Base-by-base conservation (phyloP, 108 stramenopile genomes). In the Bacterosira constricta region DNA sequence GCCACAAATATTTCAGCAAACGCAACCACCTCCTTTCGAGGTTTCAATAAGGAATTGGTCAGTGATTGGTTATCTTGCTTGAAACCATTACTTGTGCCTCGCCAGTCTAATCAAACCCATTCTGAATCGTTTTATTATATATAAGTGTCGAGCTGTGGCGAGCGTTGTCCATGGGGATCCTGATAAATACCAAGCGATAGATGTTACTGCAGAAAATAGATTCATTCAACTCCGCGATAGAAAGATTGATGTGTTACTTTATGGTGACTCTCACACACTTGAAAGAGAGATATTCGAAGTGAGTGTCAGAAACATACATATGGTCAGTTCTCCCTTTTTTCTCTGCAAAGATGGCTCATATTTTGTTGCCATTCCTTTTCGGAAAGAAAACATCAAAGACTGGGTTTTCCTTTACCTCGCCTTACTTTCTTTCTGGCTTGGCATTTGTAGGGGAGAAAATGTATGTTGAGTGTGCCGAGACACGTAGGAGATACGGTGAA, bases 101-200 rank as follows among this genome's bases (percentile, higher is more conserved):
- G n/a, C n/a, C n/a, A n/a, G n/a, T n/a, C n/a, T n/a, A n/a, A n/a
- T n/a, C n/a, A n/a, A n/a, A n/a, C n/a, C n/a, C n/a, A n/a, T n/a
- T n/a, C n/a, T n/a, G n/a, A n/a, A n/a, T n/a, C n/a, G n/a, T n/a
- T n/a, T n/a, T n/a, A n/a, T n/a, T n/a, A n/a, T n/a, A n/a, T n/a
- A n/a, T n/a, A n/a, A 60, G 32, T 65, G 63, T 23, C 63, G 27
- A 36, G 47, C 63, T 37, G 21, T 65, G 29, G 63, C 63, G 35
- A 34, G 49, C 36, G 49, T 65, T 1, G 63, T 50, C 3, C 49
- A 51, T 3, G 37, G 23, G 9, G 25, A 51, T 20, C 32, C 35
- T 9, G 34, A 65, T 36, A n/a, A 6, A 17, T 36, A 41, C 12
- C 38, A 65, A 10, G 25, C 11, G 3, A 25, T 41, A 6, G 12